Conservation (phyloP, 1,139 yeast species). For the Saccharomyces hybrid region DNA sequence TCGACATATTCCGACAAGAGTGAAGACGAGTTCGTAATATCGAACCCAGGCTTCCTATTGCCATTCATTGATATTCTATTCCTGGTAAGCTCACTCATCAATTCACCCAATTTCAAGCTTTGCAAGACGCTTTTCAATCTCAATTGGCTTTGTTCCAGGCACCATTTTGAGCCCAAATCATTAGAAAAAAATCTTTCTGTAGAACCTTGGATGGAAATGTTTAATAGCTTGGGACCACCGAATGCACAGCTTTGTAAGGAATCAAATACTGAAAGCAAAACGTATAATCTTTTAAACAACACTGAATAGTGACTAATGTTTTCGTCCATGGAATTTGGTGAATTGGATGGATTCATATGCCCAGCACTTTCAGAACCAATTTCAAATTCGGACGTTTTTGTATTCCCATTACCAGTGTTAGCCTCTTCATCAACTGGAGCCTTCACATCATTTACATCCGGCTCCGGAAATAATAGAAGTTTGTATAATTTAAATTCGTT, state of each 20-base stretch:
- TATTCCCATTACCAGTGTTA: conserved; percentile 6
- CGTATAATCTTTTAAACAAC: conserved; percentile 44
- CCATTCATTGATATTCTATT: conserved; percentile 14
- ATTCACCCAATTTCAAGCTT: conserved; percentile 23
- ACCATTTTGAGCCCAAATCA: conserved; percentile 18
- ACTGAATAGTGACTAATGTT: conserved; percentile 31
- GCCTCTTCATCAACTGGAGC: neutral
- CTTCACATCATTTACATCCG: conserved; percentile 28
- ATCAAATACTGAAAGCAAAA: conserved; percentile 46
- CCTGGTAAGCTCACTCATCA: conserved; percentile 21
- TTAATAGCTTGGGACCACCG: conserved; percentile 45
- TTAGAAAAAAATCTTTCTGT: conserved; percentile 16
- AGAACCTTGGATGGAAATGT: conserved; percentile 23
- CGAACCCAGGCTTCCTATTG: neutral
- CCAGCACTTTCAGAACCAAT: neutral
- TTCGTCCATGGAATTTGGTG: conserved; percentile 27
- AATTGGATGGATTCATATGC: neutral
- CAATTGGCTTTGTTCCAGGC: conserved; percentile 21
- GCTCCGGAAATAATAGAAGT: conserved; percentile 25
- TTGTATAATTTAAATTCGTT: conserved; percentile 51
- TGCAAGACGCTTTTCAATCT: conserved; percentile 19
- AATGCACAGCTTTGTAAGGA: conserved; percentile 48
- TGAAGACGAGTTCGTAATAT: neutral
- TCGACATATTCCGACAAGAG: conserved; percentile 4
- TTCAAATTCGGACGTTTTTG: conserved; percentile 6